Evolutionary conservation across 305 asterid species (phyloP), one percentile per base, ranked within the genome.

Genomic region (Ilex paraguariensis): DNA sequence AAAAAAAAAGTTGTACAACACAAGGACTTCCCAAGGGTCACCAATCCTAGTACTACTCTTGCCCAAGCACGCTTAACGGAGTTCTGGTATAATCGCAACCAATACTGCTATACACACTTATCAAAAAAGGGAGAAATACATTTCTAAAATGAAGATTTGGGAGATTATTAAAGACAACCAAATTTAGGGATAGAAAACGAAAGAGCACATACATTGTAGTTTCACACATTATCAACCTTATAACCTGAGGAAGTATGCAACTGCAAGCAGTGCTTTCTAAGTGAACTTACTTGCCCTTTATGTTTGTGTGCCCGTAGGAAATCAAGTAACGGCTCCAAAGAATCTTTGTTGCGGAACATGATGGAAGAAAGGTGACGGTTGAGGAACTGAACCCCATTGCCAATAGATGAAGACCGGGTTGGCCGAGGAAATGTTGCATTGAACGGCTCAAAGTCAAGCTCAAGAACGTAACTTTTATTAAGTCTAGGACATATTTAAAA

Each of bases 371-470:
- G 95, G 77, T 94, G 99, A 5, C 97, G 95, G 59, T 94, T 94
- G 68, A 94, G 96, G 82, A 94, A 94, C 59, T 91, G 97, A 73
- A 94, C 99, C 32, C 99, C 99, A 30, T 94, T 94, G 16, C 99
- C 97, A 44, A 94, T 94, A 60, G 85, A 88, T 0, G 99, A 83
- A 1, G 99, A 94, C 33, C 96, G 83, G 36, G 93, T 64, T 1
- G 99, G 95, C 62, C 93, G 95, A 73, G 99, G 97, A 73, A 94
- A 83, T 36, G 91, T 66, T 40, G 91, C 95, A 77, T 88, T 88
- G 81, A 94, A 94, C 55, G 99, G 99, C 90, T 91, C 98, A 36
- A 93, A 84, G 82, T 94, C 99, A 78, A 94, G 82, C 82, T 94
- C 99, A 59, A 94, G 98, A 74, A 78, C 77, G 71, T 69, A 85